These are phyloP conservation scores for Cyanidioschyzon merolae DNA, from an alignment of 23 red algal genomes.

Conservation along the genomic window DNA sequence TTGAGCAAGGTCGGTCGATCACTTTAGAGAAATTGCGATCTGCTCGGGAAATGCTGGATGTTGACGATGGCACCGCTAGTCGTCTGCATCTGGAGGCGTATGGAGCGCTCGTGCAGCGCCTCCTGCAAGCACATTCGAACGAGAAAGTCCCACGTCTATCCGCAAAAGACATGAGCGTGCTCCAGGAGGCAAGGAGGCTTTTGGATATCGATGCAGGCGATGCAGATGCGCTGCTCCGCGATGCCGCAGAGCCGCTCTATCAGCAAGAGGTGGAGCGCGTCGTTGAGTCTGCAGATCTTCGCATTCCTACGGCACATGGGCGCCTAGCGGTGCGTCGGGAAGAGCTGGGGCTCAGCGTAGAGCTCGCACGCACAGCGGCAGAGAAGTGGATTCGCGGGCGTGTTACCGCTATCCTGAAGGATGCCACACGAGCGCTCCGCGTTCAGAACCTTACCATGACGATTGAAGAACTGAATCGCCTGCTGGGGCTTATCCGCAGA, in stretches of 20 bases:
- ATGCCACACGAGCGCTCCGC: constrained; percentile 46
- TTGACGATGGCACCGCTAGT: constrained; percentile 37
- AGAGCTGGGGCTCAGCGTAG: constrained; percentile 37
- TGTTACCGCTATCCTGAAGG: constrained; percentile 21
- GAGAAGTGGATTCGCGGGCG: constrained; percentile 19
- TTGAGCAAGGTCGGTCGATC: constrained; percentile 16
- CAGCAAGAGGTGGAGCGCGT: constrained; percentile 40
- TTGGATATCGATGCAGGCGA: constrained; percentile 46
- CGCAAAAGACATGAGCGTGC: constrained; percentile 25
- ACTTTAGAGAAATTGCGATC: constrained; percentile 31
- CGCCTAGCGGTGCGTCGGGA: constrained; percentile 38
- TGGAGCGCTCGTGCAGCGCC: constrained; percentile 38
- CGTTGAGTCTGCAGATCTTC: not conserved
- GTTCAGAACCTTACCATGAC: constrained; percentile 48
- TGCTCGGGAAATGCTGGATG: constrained; percentile 54
- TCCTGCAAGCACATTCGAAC: constrained; percentile 39
- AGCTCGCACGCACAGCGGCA: constrained; percentile 29
- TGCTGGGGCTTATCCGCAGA: constrained; percentile 34
- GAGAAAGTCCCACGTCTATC: constrained; percentile 22
- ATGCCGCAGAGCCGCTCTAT: constrained; percentile 55
- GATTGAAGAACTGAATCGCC: constrained; percentile 31
- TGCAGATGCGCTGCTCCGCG: constrained; percentile 35
- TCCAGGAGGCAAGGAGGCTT: constrained; percentile 30
- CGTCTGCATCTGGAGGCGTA: constrained; percentile 58
- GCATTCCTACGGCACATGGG: constrained; percentile 27